Base-by-base conservation (phyloP, 1,284 basidiomycete species). In the Marasmius oreades region DNA sequence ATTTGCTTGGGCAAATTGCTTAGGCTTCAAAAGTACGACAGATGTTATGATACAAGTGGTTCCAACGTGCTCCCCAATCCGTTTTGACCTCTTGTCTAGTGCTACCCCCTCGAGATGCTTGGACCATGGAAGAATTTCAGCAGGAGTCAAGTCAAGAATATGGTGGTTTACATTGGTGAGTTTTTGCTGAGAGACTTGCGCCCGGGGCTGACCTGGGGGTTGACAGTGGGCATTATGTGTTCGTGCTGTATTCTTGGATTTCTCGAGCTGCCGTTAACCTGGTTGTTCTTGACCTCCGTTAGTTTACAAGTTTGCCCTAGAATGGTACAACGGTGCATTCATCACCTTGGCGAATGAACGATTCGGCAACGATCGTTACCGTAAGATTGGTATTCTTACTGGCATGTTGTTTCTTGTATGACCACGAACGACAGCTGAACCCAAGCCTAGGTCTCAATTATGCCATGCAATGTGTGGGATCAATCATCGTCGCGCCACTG, bases 291-390 rank as follows among this genome's bases (percentile, higher is more conserved):
- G n/a, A 2, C 12, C 36, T 37, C 36, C 36, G 12, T n/a, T 20
- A 42, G 39, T 62, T 55, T 70, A 71, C 57, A 71, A 71, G 52
- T 59, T 70, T 34, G 68, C 68, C n/a, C 61, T 71, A 16, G 70
- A 71, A 55, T 70, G 69, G 56, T 71, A 69, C 61, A 71, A 71
- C 45, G 70, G 70, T 10, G 69, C 69, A 5, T 69, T 71, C 46
- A 67, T 64, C 1, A 67, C 69, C 23, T 56, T 70, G 1, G 70
- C 69, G 20, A 66, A 66, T 18, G 69, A 71, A 57, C 63, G 70
- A 28, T 71, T 71, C 58, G 60, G 63, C 10, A 52, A 65, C 10
- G 44, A 57, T 3, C 43, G 62, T 7, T 42, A 42, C 20, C 10
- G n/a, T 7, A 42, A 42, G 16, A 42, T 42, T n/a, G 39, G 39